These are phyloP conservation scores for Pterocarpus macrocarpus DNA, from an alignment of 306 rosid genomes.

Conservation along the genomic window DNA sequence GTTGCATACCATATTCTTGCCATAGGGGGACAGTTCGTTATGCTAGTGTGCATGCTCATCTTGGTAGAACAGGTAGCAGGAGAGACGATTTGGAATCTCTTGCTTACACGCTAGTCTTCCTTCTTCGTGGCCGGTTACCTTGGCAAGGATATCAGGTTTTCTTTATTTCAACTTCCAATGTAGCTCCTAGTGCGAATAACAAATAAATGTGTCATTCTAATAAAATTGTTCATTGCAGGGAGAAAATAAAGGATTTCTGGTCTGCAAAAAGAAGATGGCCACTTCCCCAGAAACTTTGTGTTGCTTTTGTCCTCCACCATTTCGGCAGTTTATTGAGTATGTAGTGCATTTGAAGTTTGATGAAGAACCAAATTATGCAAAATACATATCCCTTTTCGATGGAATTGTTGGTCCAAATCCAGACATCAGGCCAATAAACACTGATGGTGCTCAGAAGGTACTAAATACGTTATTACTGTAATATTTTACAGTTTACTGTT, in stretches of 20 bases:
- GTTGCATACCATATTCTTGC: slow-evolving; percentile 23
- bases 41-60: slow-evolving; percentile 96
- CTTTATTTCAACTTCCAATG: slow-evolving; percentile 13
- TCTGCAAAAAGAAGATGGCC: slow-evolving; percentile 94
- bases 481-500: slow-evolving; percentile 14
- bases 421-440: slow-evolving; percentile 83
- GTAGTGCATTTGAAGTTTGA: slow-evolving; percentile 92
- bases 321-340: slow-evolving; percentile 80
- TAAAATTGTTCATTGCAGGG: slow-evolving; percentile 64
- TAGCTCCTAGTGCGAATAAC: background rate
- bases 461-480: background rate
- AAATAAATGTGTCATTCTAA: slow-evolving; percentile 22
- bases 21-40: slow-evolving; percentile 91
- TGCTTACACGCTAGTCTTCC: slow-evolving; percentile 88
- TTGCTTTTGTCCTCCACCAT: slow-evolving; percentile 79
- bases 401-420: slow-evolving; percentile 50
- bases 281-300: slow-evolving; percentile 86
- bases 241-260: slow-evolving; percentile 91
- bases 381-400: slow-evolving; percentile 83
- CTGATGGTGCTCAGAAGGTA: slow-evolving; percentile 97
- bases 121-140: slow-evolving; percentile 90
- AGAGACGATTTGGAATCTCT: slow-evolving; percentile 93
- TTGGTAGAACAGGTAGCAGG: slow-evolving; percentile 90
- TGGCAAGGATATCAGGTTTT: slow-evolving; percentile 98
- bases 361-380: slow-evolving; percentile 91